Evolutionary conservation across 495 filamentous ascomycete species (phyloP).

Genomic region (Immersiella caudata): DNA sequence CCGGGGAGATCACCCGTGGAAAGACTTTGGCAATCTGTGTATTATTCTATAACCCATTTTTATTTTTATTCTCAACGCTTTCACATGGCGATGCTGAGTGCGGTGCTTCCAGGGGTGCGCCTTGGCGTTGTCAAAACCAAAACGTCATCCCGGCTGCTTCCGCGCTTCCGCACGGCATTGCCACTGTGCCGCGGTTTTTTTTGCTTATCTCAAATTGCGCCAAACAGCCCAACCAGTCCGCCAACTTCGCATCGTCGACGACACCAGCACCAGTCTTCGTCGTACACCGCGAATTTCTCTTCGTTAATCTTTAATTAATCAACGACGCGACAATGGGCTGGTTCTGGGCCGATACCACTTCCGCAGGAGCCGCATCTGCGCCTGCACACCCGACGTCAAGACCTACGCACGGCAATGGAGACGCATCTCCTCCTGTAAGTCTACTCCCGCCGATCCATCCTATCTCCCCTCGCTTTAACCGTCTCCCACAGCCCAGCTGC

Average conservation of each 20-base stretch:
- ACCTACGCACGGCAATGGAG: conserved; percentile 38
- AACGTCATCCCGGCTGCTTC: conserved; percentile 24
- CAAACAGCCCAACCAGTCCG: not conserved
- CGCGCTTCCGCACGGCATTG: conserved; percentile 19
- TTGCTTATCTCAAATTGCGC: conserved; percentile 15
- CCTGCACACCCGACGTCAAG: conserved; percentile 17
- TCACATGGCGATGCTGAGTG: not conserved
- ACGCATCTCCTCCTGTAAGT: conserved; percentile 71
- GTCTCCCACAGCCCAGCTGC: conserved; percentile 69
- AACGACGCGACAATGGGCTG: conserved; percentile 72
- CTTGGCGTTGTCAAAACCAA: conserved; percentile 12
- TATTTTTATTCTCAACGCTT: not conserved
- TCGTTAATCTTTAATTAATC: not conserved
- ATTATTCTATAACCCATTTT: not conserved
- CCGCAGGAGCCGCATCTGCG: conserved; percentile 42
- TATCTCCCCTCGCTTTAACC: conserved; percentile 31
- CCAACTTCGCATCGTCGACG: not conserved
- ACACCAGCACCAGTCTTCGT: not conserved
- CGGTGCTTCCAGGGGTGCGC: not conserved
- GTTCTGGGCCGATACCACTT: conserved; percentile 88
- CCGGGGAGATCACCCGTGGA: not conserved
- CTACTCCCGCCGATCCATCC: not conserved
- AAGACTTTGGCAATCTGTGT: not conserved
- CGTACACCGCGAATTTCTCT: not conserved
- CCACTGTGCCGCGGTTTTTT: conserved; percentile 23